Evolutionary conservation across 345 rosid genomes (phyloP).

Genomic region (Pistacia vera): DNA sequence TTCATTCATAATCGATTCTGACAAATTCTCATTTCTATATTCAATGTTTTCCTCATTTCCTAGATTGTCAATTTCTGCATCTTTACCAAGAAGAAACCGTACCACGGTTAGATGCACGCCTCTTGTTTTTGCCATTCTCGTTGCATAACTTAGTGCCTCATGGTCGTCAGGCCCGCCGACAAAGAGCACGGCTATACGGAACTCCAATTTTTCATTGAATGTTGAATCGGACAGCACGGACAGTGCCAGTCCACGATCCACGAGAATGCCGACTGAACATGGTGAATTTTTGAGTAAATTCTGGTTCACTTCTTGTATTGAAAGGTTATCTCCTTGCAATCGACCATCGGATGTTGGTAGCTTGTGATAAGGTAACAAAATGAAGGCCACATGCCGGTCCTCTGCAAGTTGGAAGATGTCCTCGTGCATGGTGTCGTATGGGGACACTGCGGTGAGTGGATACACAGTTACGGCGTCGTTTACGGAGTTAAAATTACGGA

Average conservation of each 20-base stretch:
- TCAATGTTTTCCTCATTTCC: too few relatives aligned
- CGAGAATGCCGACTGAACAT: constrained; percentile 33
- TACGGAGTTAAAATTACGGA: constrained; percentile 11
- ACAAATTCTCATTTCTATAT: not conserved
- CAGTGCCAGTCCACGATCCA: constrained; percentile 29
- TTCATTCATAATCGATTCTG: not conserved
- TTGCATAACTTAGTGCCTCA: constrained; percentile 34
- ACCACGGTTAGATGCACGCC: constrained; percentile 18
- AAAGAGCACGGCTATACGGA: constrained; percentile 27
- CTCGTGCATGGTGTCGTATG: constrained; percentile 35
- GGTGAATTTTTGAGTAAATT: constrained; percentile 24
- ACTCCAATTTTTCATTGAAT: not conserved
- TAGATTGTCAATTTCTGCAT: not conserved
- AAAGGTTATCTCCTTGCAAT: constrained; percentile 18
- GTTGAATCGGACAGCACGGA: not conserved
- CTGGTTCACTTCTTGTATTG: constrained; percentile 15
- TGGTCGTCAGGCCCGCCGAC: constrained; percentile 33
- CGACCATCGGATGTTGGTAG: constrained; percentile 11
- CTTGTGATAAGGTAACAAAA: constrained; percentile 34
- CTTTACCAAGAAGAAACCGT: constrained; percentile 18
- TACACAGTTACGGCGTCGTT: constrained; percentile 8
- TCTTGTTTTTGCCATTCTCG: constrained; percentile 22
- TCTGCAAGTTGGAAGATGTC: constrained; percentile 31
- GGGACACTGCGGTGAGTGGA: constrained; percentile 34
- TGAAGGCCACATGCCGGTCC: constrained; percentile 26